Conservation (phyloP, 768 basidiomycete species). For the Boletus tomentosulus region DNA sequence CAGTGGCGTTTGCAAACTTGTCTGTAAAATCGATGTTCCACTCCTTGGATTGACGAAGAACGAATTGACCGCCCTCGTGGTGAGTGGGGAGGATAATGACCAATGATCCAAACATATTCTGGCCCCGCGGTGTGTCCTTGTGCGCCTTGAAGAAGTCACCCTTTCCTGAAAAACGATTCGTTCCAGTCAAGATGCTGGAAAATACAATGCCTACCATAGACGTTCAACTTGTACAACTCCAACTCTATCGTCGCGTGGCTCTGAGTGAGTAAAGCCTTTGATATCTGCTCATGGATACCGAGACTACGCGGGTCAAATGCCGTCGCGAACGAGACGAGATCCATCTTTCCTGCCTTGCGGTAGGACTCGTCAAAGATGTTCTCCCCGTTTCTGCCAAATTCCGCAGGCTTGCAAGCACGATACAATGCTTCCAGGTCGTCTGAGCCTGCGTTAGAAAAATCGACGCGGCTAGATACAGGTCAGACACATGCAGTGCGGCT, state of each 20-base stretch:
- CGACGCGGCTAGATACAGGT: neutral
- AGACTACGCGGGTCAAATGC: conserved; percentile 31
- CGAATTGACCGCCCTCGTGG: conserved; percentile 44
- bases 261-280: conserved; percentile 21
- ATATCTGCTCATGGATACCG: conserved; percentile 19
- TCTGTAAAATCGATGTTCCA: conserved; percentile 37
- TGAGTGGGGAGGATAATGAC: conserved; percentile 43
- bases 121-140: conserved; percentile 42
- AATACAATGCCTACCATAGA: conserved; percentile 35
- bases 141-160: conserved; percentile 50
- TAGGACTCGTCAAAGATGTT: conserved; percentile 43
- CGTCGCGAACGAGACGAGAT: conserved; percentile 31
- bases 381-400: conserved; percentile 36
- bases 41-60: conserved; percentile 31
- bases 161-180: neutral
- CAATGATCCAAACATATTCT: conserved; percentile 48
- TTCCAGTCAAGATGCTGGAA: neutral
- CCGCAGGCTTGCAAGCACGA: conserved; percentile 36
- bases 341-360: conserved; percentile 46
- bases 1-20: neutral
- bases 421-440: conserved; percentile 23
- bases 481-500: neutral
- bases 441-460: neutral
- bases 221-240: conserved; percentile 45
- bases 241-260: conserved; percentile 14